Percentiles rank a stretch among this genome's conserved stretches.
phyloP scores from a whole-genome alignment of 306 rosid species.

The Quercus bicolor region DNA sequence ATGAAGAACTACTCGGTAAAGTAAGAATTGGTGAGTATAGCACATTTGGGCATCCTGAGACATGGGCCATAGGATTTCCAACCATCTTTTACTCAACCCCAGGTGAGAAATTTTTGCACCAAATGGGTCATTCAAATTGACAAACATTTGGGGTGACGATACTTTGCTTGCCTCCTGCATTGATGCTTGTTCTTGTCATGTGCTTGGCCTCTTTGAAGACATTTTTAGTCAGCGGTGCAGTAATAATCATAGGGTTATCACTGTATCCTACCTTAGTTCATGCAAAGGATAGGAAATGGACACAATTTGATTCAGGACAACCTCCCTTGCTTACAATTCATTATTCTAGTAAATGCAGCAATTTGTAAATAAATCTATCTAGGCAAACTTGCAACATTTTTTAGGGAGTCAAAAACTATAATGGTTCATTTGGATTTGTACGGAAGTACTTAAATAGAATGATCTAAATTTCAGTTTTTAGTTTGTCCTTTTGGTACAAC shows the following conservation, averaged over 20 bases:
- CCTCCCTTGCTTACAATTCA: slow-evolving; percentile 19
- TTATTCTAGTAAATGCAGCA: too few species aligned
- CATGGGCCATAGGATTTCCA: slow-evolving; percentile 43
- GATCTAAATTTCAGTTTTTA: too few species aligned
- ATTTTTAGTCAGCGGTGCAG: slow-evolving; percentile 53
- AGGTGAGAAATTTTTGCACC: not conserved
- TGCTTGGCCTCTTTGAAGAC: slow-evolving; percentile 74
- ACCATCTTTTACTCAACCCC: not conserved
- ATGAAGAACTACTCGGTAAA: slow-evolving; percentile 29
- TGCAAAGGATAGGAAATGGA: slow-evolving; percentile 56
- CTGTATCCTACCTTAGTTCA: slow-evolving; percentile 52
- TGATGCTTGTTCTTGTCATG: slow-evolving; percentile 78
- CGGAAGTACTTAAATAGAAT: too few species aligned
- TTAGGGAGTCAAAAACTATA: too few species aligned
- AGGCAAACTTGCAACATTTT: too few species aligned
- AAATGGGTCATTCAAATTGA: not conserved
- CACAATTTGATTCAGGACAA: slow-evolving; percentile 34
- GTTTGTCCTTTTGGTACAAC: too few species aligned
- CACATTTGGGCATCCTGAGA: slow-evolving; percentile 43
- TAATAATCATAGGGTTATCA: slow-evolving; percentile 46
- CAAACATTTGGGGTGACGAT: slow-evolving; percentile 60
- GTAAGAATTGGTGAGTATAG: slow-evolving; percentile 41
- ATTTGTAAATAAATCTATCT: too few species aligned
- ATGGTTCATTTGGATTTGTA: too few species aligned
- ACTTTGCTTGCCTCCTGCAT: slow-evolving; percentile 76